Evolutionary conservation across 106 monocot genomes (phyloP).

Genomic region (Cymbidium sinense): DNA sequence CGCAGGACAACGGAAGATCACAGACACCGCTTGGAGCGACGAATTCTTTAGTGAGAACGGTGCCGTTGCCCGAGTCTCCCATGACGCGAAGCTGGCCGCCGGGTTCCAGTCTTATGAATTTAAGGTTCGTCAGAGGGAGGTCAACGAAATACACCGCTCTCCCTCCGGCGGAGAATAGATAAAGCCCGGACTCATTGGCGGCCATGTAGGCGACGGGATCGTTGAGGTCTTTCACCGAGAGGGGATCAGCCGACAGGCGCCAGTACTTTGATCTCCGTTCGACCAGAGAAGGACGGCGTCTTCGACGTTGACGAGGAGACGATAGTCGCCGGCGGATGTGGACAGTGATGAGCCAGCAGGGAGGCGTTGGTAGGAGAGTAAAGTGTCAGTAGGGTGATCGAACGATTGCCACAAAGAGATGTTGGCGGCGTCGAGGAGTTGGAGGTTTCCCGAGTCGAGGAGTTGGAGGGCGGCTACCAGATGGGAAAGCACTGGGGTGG

Average conservation of each 20-base stretch:
- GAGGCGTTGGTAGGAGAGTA: conserved; percentile 59
- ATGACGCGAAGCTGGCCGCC: conserved; percentile 36
- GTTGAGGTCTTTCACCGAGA: conserved; percentile 28
- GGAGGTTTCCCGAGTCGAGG: conserved; percentile 59
- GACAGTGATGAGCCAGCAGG: conserved; percentile 22
- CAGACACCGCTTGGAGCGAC: conserved; percentile 42
- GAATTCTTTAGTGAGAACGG: conserved; percentile 9
- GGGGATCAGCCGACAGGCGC: conserved; percentile 45
- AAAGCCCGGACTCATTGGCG: conserved; percentile 49
- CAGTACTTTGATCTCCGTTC: conserved; percentile 46
- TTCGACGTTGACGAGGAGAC: conserved; percentile 27
- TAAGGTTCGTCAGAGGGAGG: conserved; percentile 10
- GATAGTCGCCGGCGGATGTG: conserved; percentile 39
- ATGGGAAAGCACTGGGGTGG: conserved; percentile 34
- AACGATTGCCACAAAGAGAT: conserved; percentile 80
- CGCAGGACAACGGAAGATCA: conserved; percentile 56
- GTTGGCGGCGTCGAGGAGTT: conserved; percentile 39
- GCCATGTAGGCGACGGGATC: conserved; percentile 29
- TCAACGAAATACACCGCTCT: conserved; percentile 9
- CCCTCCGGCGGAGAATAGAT: conserved; percentile 19
- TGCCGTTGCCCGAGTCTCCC: conserved; percentile 12
- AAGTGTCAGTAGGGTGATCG: conserved; percentile 62
- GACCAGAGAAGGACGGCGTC: conserved; percentile 48
- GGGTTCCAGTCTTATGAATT: conserved; percentile 29
- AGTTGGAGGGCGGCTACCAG: conserved; percentile 40